Base-by-base conservation (phyloP, 441 rosid species). In the Dalechampia spathulata region DNA sequence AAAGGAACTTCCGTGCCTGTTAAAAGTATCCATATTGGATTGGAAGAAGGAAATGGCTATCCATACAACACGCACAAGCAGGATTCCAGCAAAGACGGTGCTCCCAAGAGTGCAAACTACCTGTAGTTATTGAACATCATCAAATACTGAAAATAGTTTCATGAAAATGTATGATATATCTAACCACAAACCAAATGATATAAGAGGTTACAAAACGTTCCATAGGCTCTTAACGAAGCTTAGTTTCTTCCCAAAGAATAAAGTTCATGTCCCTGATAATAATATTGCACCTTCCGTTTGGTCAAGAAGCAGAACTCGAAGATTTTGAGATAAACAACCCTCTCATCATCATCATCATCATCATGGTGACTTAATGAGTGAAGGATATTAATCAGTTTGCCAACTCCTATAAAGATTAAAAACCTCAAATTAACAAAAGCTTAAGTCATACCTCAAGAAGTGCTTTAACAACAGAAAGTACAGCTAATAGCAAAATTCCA, bases 91-190 rank as follows among this genome's bases (percentile, higher is more conserved):
- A 12, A 61, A 50, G 13, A 51, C 57, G 1, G 57, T 76, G 65
- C 86, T 81, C 26, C 89, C 89, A 9, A 88, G 70, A 42, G 74
- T 77, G 86, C 93, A 84, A 26, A 75, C 75, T 46, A 85, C 96
- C 91, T 83, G 70, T 37, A 20, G 58, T 49, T 16, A 40, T 2
- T 16, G 38, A 7, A 22, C 34, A 27, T 10, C 54, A 21, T 8
- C 40, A 5, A 14, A 51, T 34, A n/a, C n/a, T 0, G 6, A 39
- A 17, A 38, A 27, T 1, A 5, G 17, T 13, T 22, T 22, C 26
- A 34, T 3, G 22, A 39, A 4, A 4, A 21, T 37, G 16, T 13
- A 40, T 17, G 6, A 41, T 20, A 22, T n/a, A 20, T 13, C n/a
- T 25, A 21, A 8, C 6, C 12, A 16, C 17, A 4, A 49, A 34